Percentiles rank a stretch among this genome's conserved stretches.
phyloP scores from a whole-genome alignment of 495 filamentous ascomycete species.

The Aspergillus baeticus region DNA sequence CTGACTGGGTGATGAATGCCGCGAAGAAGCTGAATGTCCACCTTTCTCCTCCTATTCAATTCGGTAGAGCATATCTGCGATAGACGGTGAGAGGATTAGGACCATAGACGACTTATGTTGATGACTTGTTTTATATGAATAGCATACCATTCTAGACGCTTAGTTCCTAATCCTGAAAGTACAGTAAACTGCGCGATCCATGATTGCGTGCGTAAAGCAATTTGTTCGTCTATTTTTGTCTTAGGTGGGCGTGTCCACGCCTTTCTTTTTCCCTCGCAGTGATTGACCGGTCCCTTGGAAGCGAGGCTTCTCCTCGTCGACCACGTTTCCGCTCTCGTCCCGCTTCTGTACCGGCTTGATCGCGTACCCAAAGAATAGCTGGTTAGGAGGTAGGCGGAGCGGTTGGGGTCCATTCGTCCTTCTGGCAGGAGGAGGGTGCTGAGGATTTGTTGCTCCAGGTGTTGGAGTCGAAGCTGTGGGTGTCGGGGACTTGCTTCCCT shows the following conservation, averaged over 20 bases:
- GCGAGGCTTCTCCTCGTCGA: slow-evolving; percentile 64
- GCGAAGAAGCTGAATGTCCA: slow-evolving; percentile 60
- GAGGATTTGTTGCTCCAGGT: slow-evolving; percentile 60
- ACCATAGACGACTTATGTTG: not conserved
- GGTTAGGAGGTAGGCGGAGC: slow-evolving; percentile 78
- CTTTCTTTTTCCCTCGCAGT: slow-evolving; percentile 65
- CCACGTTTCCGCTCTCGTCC: slow-evolving; percentile 61
- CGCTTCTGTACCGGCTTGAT: slow-evolving; percentile 82
- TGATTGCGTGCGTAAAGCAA: not conserved
- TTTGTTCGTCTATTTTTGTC: slow-evolving; percentile 9
- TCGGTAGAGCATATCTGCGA: slow-evolving; percentile 21
- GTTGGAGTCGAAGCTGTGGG: slow-evolving; percentile 81
- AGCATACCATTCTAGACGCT: slow-evolving; percentile 1
- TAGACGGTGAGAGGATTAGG: not conserved
- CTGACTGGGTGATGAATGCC: slow-evolving; percentile 61
- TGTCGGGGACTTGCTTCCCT: slow-evolving; percentile 72
- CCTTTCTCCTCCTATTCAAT: slow-evolving; percentile 57
- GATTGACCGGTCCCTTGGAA: slow-evolving; percentile 91
- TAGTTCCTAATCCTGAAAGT: not conserved
- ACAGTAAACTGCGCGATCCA: not conserved
- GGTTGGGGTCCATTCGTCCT: slow-evolving; percentile 81
- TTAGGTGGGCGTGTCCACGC: slow-evolving; percentile 38
- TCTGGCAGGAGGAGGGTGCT: slow-evolving; percentile 42
- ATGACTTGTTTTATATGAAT: not conserved
- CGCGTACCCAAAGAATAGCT: slow-evolving; percentile 95